Evolutionary conservation across 768 basidiomycete genomes (phyloP).

Genomic region (Boletus huronensis): DNA sequence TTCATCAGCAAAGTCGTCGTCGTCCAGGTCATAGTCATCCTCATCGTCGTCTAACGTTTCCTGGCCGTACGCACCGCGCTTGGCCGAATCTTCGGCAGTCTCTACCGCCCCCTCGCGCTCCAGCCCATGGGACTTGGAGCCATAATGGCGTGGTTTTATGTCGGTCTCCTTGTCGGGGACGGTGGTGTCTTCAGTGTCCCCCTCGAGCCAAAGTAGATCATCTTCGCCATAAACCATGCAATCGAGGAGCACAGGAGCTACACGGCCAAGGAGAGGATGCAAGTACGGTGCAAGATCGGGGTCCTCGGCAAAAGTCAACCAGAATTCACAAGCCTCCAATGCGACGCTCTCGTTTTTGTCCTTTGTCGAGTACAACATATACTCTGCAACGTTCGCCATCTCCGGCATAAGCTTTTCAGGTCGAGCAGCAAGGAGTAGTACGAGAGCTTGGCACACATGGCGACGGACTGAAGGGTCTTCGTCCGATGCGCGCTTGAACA

Average conservation of each 20-base stretch:
- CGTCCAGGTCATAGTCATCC: constrained; percentile 82
- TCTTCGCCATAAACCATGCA: constrained; percentile 98
- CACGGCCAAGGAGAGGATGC: constrained; percentile 82
- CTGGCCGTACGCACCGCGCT: constrained; percentile 68
- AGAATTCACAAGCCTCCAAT: constrained; percentile 98
- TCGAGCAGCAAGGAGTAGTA: constrained; percentile 85
- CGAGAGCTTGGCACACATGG: constrained; percentile 94
- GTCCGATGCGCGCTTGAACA: constrained; percentile 95
- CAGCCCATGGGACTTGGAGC: constrained; percentile 77
- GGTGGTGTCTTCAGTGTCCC: constrained; percentile 81
- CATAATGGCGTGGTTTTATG: constrained; percentile 94
- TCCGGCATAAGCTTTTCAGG: constrained; percentile 97
- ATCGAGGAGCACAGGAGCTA: constrained; percentile 91
- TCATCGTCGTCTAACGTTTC: constrained; percentile 83
- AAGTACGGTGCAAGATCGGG: constrained; percentile 80
- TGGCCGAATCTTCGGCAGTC: constrained; percentile 35
- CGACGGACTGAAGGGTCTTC: constrained; percentile 91
- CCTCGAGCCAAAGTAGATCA: constrained; percentile 92
- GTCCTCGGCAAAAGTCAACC: constrained; percentile 98
- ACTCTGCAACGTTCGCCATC: constrained; percentile 92
- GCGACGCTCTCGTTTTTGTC: constrained; percentile 97
- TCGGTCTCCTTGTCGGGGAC: constrained; percentile 94
- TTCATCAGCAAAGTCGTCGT: constrained; percentile 89
- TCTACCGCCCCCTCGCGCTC: constrained; percentile 59
- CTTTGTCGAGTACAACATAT: constrained; percentile 98